A percentile compares a stretch with the other conserved stretches of the same genome.
Conservation (phyloP, 208 protist genomes). For the Angomonas deanei region DNA sequence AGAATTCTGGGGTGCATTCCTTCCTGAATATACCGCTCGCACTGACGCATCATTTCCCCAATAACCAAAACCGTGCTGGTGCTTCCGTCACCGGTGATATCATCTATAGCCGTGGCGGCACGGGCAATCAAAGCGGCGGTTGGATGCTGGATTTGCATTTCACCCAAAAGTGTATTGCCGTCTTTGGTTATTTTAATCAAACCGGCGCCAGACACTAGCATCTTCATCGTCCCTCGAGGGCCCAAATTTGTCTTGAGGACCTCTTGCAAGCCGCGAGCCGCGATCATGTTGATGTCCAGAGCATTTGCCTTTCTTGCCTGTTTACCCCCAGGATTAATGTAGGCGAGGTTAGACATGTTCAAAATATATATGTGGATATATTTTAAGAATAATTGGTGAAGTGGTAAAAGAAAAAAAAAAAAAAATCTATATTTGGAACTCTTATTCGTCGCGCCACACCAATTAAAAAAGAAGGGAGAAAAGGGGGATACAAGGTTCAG, state of each 20-base stretch:
- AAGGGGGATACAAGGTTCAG: too few species aligned
- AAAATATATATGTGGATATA: slow-evolving; percentile 5
- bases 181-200: slow-evolving; percentile 99
- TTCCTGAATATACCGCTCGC: slow-evolving; percentile 96
- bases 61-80: slow-evolving; percentile 99
- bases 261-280: slow-evolving; percentile 96
- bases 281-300: slow-evolving; percentile 98
- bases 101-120: slow-evolving; percentile 99
- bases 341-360: slow-evolving; percentile 67
- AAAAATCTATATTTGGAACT: slow-evolving; percentile 5
- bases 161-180: slow-evolving; percentile 98
- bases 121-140: slow-evolving; percentile 99
- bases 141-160: slow-evolving; percentile 99
- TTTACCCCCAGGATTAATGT: slow-evolving; percentile 88
- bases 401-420: slow-evolving; percentile 9
- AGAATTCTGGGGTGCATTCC: slow-evolving; percentile 98
- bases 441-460: too few species aligned
- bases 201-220: slow-evolving; percentile 98
- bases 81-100: slow-evolving; percentile 99
- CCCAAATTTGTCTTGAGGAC: slow-evolving; percentile 99
- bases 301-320: slow-evolving; percentile 85
- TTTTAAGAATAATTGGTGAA: not conserved
- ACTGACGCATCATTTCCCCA: slow-evolving; percentile 99
- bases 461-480: too few species aligned
- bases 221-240: slow-evolving; percentile 99